phyloP scores from a whole-genome alignment of 306 rosid species.

The Canavalia ensiformis region DNA sequence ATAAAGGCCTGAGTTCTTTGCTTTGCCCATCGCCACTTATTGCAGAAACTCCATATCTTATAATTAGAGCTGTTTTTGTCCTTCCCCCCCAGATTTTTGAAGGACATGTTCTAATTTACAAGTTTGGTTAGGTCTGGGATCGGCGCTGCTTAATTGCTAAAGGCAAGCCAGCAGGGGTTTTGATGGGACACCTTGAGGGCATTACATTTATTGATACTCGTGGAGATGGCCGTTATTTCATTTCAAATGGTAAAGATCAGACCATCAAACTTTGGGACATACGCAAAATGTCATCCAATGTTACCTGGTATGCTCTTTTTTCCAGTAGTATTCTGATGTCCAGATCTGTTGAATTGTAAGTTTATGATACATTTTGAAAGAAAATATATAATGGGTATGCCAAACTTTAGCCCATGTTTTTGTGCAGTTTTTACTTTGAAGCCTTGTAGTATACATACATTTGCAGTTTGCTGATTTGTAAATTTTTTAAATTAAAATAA shows the following conservation, averaged over 20 bases:
- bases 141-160: slow-evolving; percentile 74
- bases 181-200: slow-evolving; percentile 92
- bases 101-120: slow-evolving; percentile 32
- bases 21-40: slow-evolving; percentile 10
- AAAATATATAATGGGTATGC: not conserved
- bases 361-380: not conserved
- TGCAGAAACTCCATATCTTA: slow-evolving; percentile 9
- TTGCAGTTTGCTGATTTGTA: not conserved
- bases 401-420: not conserved
- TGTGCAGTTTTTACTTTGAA: slow-evolving; percentile 19
- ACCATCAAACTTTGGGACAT: slow-evolving; percentile 97
- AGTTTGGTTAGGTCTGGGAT: slow-evolving; percentile 87
- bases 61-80: slow-evolving; percentile 8
- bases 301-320: slow-evolving; percentile 63
- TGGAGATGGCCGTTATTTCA: slow-evolving; percentile 94
- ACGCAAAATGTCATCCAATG: slow-evolving; percentile 79
- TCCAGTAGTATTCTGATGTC: slow-evolving; percentile 11
- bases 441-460: not conserved
- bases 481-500: not conserved
- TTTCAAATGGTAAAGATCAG: slow-evolving; percentile 97
- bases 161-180: slow-evolving; percentile 82
- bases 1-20: slow-evolving; percentile 24
- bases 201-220: slow-evolving; percentile 85
- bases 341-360: slow-evolving; percentile 20
- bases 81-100: not conserved